These are phyloP conservation scores for Schrenkiella parvula DNA, from an alignment of 345 rosid species.

Conservation along the genomic window DNA sequence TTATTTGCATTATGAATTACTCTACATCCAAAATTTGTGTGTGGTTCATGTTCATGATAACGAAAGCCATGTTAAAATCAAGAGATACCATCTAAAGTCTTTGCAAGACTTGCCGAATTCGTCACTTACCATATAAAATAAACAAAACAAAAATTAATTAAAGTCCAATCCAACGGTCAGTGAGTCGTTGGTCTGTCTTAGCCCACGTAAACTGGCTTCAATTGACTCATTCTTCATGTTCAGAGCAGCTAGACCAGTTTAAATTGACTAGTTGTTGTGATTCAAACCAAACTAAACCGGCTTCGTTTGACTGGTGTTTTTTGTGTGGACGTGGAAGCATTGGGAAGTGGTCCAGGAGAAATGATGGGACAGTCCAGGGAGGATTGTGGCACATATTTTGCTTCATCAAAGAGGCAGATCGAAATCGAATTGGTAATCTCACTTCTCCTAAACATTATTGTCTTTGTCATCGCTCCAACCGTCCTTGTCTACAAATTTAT, in stretches of 20 bases:
- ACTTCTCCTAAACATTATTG: not conserved
- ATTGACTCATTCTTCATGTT: not conserved
- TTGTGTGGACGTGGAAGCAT: not conserved
- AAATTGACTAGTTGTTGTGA: not conserved
- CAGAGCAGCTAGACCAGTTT: not conserved
- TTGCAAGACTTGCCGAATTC: not conserved
- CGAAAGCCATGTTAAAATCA: not conserved
- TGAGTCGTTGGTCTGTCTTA: not conserved
- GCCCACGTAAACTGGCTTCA: not conserved
- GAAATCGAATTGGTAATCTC: not conserved
- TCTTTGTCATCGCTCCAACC: not conserved
- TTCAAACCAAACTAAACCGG: slow-evolving; percentile 7
- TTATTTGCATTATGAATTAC: not conserved
- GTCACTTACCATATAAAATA: not conserved
- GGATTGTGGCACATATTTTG: slow-evolving; percentile 8
- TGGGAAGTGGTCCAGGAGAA: slow-evolving; percentile 3
- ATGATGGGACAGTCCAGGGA: slow-evolving; percentile 14
- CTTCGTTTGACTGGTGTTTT: not conserved
- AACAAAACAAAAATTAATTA: not conserved
- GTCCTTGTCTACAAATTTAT: not conserved
- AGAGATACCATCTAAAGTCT: not conserved
- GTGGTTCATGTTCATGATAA: not conserved
- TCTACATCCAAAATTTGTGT: not conserved
- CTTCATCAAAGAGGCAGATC: not conserved
- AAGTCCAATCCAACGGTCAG: not conserved